Conservation (phyloP, 2,329 filamentous ascomycete species). For the Scortechinia acanthostroma region DNA sequence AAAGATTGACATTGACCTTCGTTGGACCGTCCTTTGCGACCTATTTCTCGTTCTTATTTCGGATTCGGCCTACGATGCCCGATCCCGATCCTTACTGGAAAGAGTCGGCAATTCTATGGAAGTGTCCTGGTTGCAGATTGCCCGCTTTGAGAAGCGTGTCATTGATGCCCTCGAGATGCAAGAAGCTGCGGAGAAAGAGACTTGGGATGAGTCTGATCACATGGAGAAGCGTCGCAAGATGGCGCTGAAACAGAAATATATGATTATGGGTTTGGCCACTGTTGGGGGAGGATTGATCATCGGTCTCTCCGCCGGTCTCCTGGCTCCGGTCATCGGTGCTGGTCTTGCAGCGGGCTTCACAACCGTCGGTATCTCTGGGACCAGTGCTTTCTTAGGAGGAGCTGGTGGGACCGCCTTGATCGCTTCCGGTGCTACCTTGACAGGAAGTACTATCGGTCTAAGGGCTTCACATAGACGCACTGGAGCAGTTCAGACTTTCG, state of each 20-base stretch:
- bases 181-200: slow-evolving; percentile 76
- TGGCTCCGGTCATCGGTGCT: slow-evolving; percentile 88
- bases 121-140: slow-evolving; percentile 86
- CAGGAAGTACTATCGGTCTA: slow-evolving; percentile 78
- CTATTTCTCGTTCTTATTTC: slow-evolving; percentile 91
- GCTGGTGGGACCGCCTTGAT: slow-evolving; percentile 90
- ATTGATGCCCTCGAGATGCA: slow-evolving; percentile 98
- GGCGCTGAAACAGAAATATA: slow-evolving; percentile 74
- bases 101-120: slow-evolving; percentile 73
- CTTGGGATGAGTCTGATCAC: slow-evolving; percentile 94
- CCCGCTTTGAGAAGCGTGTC: slow-evolving; percentile 91
- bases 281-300: slow-evolving; percentile 93
- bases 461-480: slow-evolving; percentile 81
- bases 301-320: slow-evolving; percentile 81
- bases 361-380: slow-evolving; percentile 86
- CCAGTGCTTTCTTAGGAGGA: slow-evolving; percentile 80
- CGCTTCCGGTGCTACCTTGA: slow-evolving; percentile 79
- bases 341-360: slow-evolving; percentile 91
- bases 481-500: slow-evolving; percentile 89
- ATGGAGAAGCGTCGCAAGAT: slow-evolving; percentile 79
- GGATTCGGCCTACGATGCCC: slow-evolving; percentile 86
- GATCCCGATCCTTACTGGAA: slow-evolving; percentile 79
- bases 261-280: slow-evolving; percentile 94
- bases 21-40: slow-evolving; percentile 95
- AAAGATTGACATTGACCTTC: slow-evolving; percentile 88